Evolutionary conservation across 75 land plant species (phyloP).

Genomic region (Larix kaempferi): DNA sequence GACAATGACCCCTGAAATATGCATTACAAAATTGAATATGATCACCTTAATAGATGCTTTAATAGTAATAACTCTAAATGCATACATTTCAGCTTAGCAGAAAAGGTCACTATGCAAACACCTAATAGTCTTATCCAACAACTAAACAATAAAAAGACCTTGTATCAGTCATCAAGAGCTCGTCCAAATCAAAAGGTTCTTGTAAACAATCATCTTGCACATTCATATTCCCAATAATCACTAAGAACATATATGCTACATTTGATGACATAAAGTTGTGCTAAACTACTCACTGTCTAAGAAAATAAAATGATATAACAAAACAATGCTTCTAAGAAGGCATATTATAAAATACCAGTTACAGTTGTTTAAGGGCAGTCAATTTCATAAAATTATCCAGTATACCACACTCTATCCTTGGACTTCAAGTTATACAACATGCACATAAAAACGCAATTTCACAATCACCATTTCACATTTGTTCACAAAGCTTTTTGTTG

Average conservation of each 20-base stretch:
- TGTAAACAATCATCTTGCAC: background rate
- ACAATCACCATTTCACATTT: no score
- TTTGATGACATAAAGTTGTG: background rate
- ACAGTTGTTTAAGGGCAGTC: background rate
- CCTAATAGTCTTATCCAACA: background rate
- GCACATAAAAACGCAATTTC: no score
- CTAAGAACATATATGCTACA: background rate
- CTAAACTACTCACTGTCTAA: background rate
- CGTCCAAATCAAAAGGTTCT: background rate
- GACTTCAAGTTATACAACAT: no score
- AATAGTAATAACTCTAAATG: background rate
- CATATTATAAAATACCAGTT: no score
- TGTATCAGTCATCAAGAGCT: background rate
- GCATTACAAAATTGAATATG: background rate
- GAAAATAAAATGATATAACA: background rate
- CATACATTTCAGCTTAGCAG: background rate
- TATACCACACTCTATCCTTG: background rate
- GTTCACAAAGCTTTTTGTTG: no score
- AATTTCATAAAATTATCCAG: background rate
- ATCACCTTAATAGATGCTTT: background rate
- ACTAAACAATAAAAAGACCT: background rate
- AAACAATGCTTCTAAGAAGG: background rate
- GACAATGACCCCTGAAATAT: conserved; percentile 70
- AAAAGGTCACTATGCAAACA: background rate
- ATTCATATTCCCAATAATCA: background rate